Conservation (phyloP, 805 yeast species). For the Pichia occidentalis region DNA sequence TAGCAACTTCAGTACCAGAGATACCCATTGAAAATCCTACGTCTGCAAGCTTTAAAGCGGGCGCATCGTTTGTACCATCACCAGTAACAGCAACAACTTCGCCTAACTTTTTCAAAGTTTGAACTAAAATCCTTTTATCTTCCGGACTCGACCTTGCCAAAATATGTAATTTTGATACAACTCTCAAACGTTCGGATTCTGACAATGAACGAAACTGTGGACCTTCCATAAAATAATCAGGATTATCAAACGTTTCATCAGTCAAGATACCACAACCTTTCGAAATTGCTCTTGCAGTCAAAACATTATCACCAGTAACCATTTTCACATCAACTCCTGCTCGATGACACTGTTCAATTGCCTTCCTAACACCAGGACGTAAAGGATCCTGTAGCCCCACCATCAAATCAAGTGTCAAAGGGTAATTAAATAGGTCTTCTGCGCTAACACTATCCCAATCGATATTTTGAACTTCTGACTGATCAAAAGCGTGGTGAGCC, state of each 20-base stretch:
- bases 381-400: constrained; percentile 96
- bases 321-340: constrained; percentile 95
- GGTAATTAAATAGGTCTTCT: constrained; percentile 9
- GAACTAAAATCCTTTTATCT: constrained; percentile 84
- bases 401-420: constrained; percentile 56
- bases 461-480: constrained; percentile 19
- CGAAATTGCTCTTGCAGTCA: constrained; percentile 90
- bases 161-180: constrained; percentile 74
- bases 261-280: constrained; percentile 72
- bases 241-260: constrained; percentile 44
- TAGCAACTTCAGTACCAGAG: constrained; percentile 96
- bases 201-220: constrained; percentile 73
- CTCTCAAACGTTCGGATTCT: constrained; percentile 44
- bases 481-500: constrained; percentile 65
- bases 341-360: constrained; percentile 74
- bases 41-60: constrained; percentile 93
- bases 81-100: constrained; percentile 99
- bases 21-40: constrained; percentile 99
- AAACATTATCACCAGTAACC: constrained; percentile 96
- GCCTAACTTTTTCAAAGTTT: constrained; percentile 66
- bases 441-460: constrained; percentile 36
- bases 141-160: constrained; percentile 95
- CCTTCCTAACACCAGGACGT: constrained; percentile 82
- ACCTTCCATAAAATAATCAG: constrained; percentile 80
- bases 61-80: constrained; percentile 99